Base-by-base conservation (phyloP, 345 rosid genomes). In the Sisymbrium altissimum region DNA sequence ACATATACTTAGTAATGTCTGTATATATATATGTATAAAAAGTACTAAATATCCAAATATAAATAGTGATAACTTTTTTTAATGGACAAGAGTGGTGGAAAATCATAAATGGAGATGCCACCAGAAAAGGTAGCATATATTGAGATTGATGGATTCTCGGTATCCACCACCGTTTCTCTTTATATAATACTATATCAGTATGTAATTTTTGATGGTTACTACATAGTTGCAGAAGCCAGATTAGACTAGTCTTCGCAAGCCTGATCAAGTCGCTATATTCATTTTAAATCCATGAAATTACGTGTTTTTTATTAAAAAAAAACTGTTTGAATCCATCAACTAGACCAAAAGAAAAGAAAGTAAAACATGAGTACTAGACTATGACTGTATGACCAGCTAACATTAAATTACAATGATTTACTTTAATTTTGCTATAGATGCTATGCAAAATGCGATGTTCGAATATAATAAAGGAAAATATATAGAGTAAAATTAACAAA, bases 121-220 rank as follows among this genome's bases (percentile, higher is more conserved):
- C 69, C 48, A 76, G 8, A 76, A 68, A 68, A 68, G 70, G 58
- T 75, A 54, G 71, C 75, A 70, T 70, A 55, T 39, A 18, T 70
- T 70, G 43, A 76, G 75, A 76, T 70, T 76, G 80, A 76, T 76
- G 66, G 80, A 70, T 76, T 70, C 80, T 76, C 15, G 53, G 60
- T 76, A 69, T 63, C 71, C 59, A 69, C 75, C 66, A 63, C 44
- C 60, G 0, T 44, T 53, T 50, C 9, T 50, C 36, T 39, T 8
- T 27, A 27, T 11, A 30, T 44, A 33, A n/a, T n/a, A n/a, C n/a
- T n/a, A n/a, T n/a, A n/a, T n/a, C 9, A 15, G 6, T 52, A 32
- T 33, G 14, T 36, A 19, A 15, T 9, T 29, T 41, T 40, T 1
- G 27, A 38, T 25, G 33, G 62, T 30, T 17, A 36, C 3, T 40